These are phyloP conservation scores for Calonectria pseudoreteaudii DNA, from an alignment of 2,329 filamentous ascomycete genomes.

Conservation along the genomic window DNA sequence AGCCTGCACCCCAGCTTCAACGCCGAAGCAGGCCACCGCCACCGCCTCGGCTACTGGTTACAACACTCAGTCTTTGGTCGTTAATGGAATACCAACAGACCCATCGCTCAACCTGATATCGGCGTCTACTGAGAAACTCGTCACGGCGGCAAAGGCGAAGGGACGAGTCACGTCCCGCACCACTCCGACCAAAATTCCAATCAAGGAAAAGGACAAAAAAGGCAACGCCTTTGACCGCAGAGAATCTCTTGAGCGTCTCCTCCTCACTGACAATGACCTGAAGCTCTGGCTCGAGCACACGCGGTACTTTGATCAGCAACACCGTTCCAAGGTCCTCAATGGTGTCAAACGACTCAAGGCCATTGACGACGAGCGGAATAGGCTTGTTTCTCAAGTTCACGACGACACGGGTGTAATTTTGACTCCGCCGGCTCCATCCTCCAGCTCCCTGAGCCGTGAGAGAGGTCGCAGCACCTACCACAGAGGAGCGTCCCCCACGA, in stretches of 20 bases:
- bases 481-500: neutral
- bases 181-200: neutral
- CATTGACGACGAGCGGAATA: neutral
- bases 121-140: neutral
- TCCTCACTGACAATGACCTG: neutral
- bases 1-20: neutral
- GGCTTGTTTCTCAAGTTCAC: neutral
- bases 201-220: neutral
- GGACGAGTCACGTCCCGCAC: neutral
- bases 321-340: neutral
- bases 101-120: neutral
- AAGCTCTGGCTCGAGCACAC: neutral
- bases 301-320: neutral
- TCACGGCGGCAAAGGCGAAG: neutral
- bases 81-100: neutral
- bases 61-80: neutral
- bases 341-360: neutral
- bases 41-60: neutral
- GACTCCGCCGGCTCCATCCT: neutral
- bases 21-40: neutral
- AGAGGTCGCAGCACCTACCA: neutral
- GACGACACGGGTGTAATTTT: neutral
- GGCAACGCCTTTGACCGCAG: neutral
- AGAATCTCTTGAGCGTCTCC: neutral
- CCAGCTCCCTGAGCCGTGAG: neutral